These are phyloP conservation scores for Sporothrix pallida DNA, from an alignment of 2,329 filamentous ascomycete species.

Conservation along the genomic window DNA sequence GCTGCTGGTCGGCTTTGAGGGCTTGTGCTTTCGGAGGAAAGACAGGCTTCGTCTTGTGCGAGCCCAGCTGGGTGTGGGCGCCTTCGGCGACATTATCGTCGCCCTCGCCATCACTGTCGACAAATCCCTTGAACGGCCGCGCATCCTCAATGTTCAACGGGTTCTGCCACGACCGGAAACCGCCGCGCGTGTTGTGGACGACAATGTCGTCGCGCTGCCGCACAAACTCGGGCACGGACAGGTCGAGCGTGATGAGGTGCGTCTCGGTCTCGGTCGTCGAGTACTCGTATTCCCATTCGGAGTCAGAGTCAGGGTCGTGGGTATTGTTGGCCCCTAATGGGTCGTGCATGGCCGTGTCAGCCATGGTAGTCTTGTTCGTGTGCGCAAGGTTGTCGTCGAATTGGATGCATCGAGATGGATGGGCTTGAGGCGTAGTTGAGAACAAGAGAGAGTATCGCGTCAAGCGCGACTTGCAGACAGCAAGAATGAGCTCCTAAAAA, in stretches of 20 bases:
- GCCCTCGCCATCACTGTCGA: conserved; percentile 34
- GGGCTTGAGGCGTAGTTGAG: no score
- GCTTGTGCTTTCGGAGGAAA: no score
- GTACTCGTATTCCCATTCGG: conserved; percentile 72
- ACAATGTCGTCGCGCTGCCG: conserved; percentile 50
- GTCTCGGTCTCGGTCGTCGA: conserved; percentile 69
- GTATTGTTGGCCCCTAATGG: neutral
- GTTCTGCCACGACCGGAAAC: conserved; percentile 52
- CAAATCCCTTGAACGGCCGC: conserved; percentile 34
- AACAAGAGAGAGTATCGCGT: neutral
- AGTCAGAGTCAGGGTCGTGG: conserved; percentile 53
- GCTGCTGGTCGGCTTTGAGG: conserved; percentile 30
- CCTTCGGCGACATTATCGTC: conserved; percentile 30
- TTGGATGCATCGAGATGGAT: neutral
- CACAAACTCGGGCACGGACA: conserved; percentile 65
- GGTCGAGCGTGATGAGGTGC: conserved; percentile 67
- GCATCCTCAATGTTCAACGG: conserved; percentile 40
- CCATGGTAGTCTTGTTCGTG: conserved; percentile 3
- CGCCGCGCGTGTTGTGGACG: conserved; percentile 50
- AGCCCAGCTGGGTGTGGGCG: no score
- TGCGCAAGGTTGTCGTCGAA: neutral
- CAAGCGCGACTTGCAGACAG: neutral
- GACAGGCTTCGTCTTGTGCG: neutral
- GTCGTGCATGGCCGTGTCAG: neutral
- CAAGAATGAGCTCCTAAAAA: conserved; percentile 30